Evolutionary conservation across 2,329 filamentous ascomycete species (phyloP), one percentile per base, ranked within the genome.

Genomic region (Calonectria fujianensis): DNA sequence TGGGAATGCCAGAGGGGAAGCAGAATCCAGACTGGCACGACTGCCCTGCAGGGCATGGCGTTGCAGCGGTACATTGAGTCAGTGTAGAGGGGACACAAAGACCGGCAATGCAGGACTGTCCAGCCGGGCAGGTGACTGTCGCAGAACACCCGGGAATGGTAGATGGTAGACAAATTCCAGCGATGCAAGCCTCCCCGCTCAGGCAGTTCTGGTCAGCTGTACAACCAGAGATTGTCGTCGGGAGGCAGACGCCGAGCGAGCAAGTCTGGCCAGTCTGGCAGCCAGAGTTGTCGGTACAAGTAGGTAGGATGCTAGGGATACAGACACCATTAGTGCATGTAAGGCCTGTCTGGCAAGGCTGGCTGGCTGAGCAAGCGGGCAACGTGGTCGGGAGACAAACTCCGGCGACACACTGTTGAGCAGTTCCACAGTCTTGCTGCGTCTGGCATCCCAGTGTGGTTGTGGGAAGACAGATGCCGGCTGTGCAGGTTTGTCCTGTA

Each of bases 1-100:
- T 63, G 13, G 57, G 57, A 3, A 73, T 31, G 39, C 48, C 65
- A 9, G 48, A 45, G 0, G 66, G 48, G 18, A 69, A 31, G 18
- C 71, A 73, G 18, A 57, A n/a, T 1, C 71, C 71, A 35, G 16
- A 41, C 24, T 27, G 37, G 37, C 71, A 73, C 4, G 29, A n/a
- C 24, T 64, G 27, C 10, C 39, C 59, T 16, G 31, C 10, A 2
- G 39, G 50, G 29, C 71, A 73, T 16, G 31, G 14, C 8, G 45
- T 32, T 7, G 52, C 50, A 4, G 20, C 5, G 7, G 57, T 41
- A 9, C 57, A 63, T n/a, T 63, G 57, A 2, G 24, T 13, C 0
- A 63, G 13, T 8, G 57, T 63, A 24, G 6, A 31, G 7, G 57
- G 57, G 18, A 63, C 8, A 16, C 57, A 63, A 11, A 63, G 57